Conservation (phyloP, 1,284 basidiomycete genomes). For the Phlebopus sp. region DNA sequence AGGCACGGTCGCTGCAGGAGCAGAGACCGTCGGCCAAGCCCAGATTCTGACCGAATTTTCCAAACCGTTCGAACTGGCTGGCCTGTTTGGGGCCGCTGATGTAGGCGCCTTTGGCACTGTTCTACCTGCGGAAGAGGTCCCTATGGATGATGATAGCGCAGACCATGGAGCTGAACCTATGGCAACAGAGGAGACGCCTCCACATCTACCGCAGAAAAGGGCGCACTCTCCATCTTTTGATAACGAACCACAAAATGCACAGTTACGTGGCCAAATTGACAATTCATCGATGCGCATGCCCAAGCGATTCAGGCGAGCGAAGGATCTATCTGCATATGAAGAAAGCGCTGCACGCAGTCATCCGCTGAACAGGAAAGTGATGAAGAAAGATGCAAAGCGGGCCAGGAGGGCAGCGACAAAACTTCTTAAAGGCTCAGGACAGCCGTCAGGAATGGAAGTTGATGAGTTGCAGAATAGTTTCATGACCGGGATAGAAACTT, state of each 20-base stretch:
- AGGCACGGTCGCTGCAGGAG: conserved; percentile 55
- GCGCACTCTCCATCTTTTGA: conserved; percentile 30
- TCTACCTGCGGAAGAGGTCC: conserved; percentile 29
- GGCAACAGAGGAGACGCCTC: conserved; percentile 50
- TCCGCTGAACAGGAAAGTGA: conserved; percentile 51
- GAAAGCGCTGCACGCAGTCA: conserved; percentile 44
- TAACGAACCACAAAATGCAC: neutral
- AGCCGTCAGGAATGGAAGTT: conserved; percentile 34
- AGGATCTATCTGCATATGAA: conserved; percentile 47
- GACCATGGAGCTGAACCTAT: conserved; percentile 32
- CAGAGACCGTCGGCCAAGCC: conserved; percentile 72
- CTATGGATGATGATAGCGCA: conserved; percentile 35
- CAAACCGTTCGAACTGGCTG: conserved; percentile 72
- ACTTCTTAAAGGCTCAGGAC: conserved; percentile 10
- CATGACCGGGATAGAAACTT: conserved; percentile 35
- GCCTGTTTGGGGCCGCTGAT: conserved; percentile 74
- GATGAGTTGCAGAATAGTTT: conserved; percentile 46
- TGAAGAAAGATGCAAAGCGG: conserved; percentile 63
- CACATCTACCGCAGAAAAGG: conserved; percentile 38
- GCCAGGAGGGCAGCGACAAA: conserved; percentile 45
- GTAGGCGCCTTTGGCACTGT: conserved; percentile 55
- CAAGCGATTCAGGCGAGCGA: conserved; percentile 55
- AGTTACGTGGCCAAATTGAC: neutral
- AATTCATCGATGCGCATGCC: conserved; percentile 38
- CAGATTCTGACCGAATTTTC: conserved; percentile 66